Conservation (phyloP, 2,329 filamentous ascomycete species). For the Trichoderma semiorbis region DNA sequence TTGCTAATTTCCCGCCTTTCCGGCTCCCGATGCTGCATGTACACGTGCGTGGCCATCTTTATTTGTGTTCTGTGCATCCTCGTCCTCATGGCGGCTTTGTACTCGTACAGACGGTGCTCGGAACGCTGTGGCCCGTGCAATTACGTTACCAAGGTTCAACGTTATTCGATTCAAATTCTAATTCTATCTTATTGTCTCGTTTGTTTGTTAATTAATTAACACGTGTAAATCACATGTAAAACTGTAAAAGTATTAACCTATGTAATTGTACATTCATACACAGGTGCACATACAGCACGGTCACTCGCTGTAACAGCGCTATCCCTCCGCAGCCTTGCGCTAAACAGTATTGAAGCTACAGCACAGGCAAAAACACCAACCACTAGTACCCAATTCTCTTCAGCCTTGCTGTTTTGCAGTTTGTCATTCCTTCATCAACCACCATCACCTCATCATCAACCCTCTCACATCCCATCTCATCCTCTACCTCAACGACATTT, state of each 20-base stretch:
- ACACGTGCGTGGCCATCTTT: not conserved
- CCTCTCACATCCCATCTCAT: too few relatives aligned
- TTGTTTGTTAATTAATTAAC: not conserved
- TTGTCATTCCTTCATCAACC: not conserved
- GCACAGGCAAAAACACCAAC: not conserved
- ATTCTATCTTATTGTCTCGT: too few relatives aligned
- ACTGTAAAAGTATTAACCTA: not conserved
- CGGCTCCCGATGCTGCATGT: not conserved
- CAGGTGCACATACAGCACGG: not conserved
- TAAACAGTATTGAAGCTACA: not conserved
- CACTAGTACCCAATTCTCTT: not conserved
- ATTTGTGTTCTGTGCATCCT: not conserved
- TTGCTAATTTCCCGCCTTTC: conserved; percentile 4
- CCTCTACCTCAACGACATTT: not conserved
- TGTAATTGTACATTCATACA: not conserved
- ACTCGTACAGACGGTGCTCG: not conserved
- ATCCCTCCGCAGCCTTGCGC: conserved; percentile 5
- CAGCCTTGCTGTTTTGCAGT: not conserved
- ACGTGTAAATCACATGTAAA: not conserved
- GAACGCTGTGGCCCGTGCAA: not conserved
- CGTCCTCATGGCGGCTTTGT: not conserved
- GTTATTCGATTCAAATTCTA: not conserved
- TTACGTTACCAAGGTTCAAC: not conserved
- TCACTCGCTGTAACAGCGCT: not conserved
- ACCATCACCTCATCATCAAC: not conserved